Percentiles rank a stretch among this genome's conserved stretches.
Conservation (phyloP, 2,329 filamentous ascomycete species). For the Fusarium vanettenii region DNA sequence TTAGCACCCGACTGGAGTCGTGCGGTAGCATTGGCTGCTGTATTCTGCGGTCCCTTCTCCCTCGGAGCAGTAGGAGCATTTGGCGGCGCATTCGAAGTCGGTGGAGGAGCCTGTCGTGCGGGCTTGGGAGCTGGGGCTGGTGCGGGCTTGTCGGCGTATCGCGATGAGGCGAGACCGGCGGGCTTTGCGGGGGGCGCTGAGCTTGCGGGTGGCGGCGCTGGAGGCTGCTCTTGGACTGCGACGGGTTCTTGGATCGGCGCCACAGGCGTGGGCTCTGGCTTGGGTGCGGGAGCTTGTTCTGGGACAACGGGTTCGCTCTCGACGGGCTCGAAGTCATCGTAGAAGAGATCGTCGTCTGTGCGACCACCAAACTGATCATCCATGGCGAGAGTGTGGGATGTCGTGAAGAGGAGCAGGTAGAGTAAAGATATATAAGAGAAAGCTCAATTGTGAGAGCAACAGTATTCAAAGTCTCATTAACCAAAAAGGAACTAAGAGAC, state of each 20-base stretch:
- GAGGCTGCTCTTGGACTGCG: constrained; percentile 9
- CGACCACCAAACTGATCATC: constrained; percentile 71
- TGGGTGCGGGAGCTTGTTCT: constrained; percentile 29
- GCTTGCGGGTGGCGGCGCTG: constrained; percentile 18
- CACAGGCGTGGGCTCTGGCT: constrained; percentile 20
- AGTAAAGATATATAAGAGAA: neutral
- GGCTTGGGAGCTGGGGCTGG: constrained; percentile 20
- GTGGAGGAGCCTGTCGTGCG: constrained; percentile 31
- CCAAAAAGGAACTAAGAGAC: neutral
- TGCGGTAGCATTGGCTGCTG: constrained; percentile 51
- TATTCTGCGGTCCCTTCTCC: constrained; percentile 44
- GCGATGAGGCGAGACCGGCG: constrained; percentile 45
- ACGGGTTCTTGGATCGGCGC: constrained; percentile 26
- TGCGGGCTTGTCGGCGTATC: constrained; percentile 49
- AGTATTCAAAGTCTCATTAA: neutral
- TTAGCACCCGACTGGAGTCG: constrained; percentile 67
- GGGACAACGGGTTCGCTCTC: constrained; percentile 49
- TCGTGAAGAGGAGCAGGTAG: neutral
- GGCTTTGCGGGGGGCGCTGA: constrained; percentile 34
- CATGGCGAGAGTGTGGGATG: constrained; percentile 51
- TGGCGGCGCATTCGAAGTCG: constrained; percentile 42
- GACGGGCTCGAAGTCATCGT: constrained; percentile 71
- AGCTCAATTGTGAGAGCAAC: neutral
- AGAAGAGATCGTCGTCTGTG: constrained; percentile 72
- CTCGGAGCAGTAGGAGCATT: constrained; percentile 48